phyloP scores from a whole-genome alignment of 23 red algal genomes.

The Gracilaria vermiculophylla region DNA sequence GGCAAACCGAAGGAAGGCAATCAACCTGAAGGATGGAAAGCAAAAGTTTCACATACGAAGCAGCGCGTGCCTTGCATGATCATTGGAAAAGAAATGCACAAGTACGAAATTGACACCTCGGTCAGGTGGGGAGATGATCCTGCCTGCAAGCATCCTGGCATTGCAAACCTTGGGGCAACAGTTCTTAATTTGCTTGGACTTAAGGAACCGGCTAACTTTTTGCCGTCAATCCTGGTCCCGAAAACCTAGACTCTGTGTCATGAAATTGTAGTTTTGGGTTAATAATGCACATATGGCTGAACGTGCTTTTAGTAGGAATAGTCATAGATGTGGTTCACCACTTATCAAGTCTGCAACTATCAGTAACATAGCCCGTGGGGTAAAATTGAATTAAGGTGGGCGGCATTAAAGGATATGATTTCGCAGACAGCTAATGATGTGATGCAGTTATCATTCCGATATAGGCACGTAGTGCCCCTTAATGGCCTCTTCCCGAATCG shows the following conservation, averaged over 20 bases:
- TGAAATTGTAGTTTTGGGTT: neutral
- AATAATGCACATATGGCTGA: neutral
- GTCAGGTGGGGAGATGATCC: slow-evolving; percentile 60
- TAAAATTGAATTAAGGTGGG: neutral
- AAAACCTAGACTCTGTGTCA: neutral
- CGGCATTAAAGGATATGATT: too few relatives aligned
- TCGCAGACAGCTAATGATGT: too few relatives aligned
- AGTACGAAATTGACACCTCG: slow-evolving; percentile 62
- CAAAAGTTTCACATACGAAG: slow-evolving; percentile 80
- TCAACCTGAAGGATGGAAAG: slow-evolving; percentile 85
- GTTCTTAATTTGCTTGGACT: slow-evolving; percentile 79
- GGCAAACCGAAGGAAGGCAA: slow-evolving; percentile 66
- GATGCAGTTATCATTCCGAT: neutral
- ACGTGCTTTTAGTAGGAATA: neutral
- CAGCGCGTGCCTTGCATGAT: slow-evolving; percentile 75
- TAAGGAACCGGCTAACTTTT: slow-evolving; percentile 58
- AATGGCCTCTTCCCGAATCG: slow-evolving; percentile 64
- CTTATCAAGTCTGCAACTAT: neutral
- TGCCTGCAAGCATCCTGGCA: slow-evolving; percentile 69
- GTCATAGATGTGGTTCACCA: too few relatives aligned
- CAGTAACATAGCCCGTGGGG: neutral
- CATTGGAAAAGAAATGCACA: slow-evolving; percentile 70
- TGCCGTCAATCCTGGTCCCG: slow-evolving; percentile 67
- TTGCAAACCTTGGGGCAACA: slow-evolving; percentile 75
- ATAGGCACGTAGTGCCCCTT: slow-evolving; percentile 20